Conservation (phyloP, 768 basidiomycete species). For the Collybiopsis confluens region DNA sequence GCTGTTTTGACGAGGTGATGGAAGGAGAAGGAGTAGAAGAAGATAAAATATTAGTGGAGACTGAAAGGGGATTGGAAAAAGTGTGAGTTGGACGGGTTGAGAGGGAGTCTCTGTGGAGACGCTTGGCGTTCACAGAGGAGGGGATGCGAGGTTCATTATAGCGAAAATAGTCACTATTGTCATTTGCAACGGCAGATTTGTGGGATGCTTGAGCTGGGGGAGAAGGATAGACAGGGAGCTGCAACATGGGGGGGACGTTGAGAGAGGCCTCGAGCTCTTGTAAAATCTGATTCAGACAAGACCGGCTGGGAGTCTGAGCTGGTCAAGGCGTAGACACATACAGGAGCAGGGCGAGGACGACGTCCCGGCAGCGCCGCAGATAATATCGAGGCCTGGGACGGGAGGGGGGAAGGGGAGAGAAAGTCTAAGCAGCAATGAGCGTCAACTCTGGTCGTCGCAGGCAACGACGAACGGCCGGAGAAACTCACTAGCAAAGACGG, state of each 20-base stretch:
- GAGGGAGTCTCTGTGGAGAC: conserved; percentile 31
- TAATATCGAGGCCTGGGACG: conserved; percentile 20
- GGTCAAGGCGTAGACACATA: conserved; percentile 36
- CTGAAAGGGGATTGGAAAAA: conserved; percentile 18
- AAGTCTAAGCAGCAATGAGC: conserved; percentile 13
- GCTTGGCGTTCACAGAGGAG: conserved; percentile 26
- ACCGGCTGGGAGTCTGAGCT: conserved; percentile 53
- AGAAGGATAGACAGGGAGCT: conserved; percentile 44
- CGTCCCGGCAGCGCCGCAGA: conserved; percentile 22
- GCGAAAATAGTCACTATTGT: conserved; percentile 33
- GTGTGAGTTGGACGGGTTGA: conserved; percentile 9
- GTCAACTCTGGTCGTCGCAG: conserved; percentile 15
- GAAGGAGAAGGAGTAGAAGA: conserved; percentile 14
- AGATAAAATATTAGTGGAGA: conserved; percentile 22
- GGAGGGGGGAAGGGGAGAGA: conserved; percentile 18
- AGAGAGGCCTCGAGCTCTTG: conserved; percentile 19
- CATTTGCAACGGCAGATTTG: conserved; percentile 20
- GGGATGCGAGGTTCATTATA: conserved; percentile 34
- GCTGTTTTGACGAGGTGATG: conserved; percentile 30
- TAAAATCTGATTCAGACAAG: conserved; percentile 47
- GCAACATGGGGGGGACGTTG: conserved; percentile 47
- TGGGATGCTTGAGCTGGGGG: conserved; percentile 25
- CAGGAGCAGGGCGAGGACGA: conserved; percentile 26
- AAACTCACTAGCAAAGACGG: conserved; percentile 10
- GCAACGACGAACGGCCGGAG: conserved; percentile 17